phyloP scores from a whole-genome alignment of 2,329 filamentous ascomycete species.

The Diaporthe nobilis region DNA sequence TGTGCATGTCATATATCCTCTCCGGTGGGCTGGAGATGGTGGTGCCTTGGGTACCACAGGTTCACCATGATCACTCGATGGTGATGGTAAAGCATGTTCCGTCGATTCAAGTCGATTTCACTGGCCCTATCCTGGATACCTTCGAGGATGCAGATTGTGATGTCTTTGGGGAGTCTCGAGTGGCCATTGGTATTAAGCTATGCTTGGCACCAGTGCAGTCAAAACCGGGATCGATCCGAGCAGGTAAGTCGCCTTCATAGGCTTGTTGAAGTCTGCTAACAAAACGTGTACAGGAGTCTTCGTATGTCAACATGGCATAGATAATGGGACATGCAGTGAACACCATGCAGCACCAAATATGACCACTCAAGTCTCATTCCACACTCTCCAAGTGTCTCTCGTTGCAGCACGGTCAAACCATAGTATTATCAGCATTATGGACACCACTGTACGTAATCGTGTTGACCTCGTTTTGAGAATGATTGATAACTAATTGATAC shows the following conservation, averaged over 20 bases:
- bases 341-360: not conserved
- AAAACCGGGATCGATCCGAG: not conserved
- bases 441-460: not conserved
- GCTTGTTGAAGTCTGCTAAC: no score
- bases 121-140: not conserved
- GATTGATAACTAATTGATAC: no score
- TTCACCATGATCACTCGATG: slow-evolving; percentile 32
- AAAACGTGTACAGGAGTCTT: no score
- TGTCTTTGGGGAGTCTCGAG: not conserved
- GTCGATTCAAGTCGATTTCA: not conserved
- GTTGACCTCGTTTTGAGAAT: no score
- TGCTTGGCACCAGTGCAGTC: not conserved
- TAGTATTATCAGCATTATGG: not conserved
- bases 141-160: not conserved
- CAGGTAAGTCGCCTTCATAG: no score
- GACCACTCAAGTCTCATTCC: not conserved
- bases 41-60: slow-evolving; percentile 40
- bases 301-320: no score
- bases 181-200: not conserved
- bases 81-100: slow-evolving; percentile 5
- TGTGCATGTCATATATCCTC: slow-evolving; percentile 42
- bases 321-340: no score
- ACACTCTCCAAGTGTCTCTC: not conserved
- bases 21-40: slow-evolving; percentile 40
- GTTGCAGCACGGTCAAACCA: not conserved